phyloP scores from a whole-genome alignment of 352 stramenopile genomes.

The Hyaloperonospora brassicae region DNA sequence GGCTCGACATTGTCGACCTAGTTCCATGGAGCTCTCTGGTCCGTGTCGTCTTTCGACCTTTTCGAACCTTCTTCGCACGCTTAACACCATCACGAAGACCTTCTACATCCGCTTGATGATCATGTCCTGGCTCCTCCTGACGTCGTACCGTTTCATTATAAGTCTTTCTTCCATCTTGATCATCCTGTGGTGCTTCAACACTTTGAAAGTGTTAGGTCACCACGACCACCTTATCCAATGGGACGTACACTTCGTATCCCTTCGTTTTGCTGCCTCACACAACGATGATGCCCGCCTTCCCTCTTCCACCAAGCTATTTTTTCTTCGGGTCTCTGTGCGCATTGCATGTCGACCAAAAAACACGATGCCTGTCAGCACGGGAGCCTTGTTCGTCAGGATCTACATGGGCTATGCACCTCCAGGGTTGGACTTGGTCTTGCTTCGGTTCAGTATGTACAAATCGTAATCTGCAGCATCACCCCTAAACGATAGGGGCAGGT shows the following conservation, averaged over 20 bases:
- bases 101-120: no score
- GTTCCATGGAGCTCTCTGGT: no score
- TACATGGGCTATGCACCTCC: slow-evolving; percentile 6
- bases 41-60: no score
- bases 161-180: no score
- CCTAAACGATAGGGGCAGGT: neutral
- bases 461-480: neutral
- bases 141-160: no score
- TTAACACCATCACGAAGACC: no score
- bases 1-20: no score
- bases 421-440: neutral
- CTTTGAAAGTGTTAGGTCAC: slow-evolving; percentile 7
- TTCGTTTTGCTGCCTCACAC: slow-evolving; percentile 12
- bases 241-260: slow-evolving; percentile 14
- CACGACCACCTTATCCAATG: slow-evolving; percentile 3
- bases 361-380: slow-evolving; percentile 3
- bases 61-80: no score
- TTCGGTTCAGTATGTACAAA: neutral
- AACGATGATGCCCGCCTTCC: slow-evolving; percentile 5
- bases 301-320: neutral
- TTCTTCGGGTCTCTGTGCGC: slow-evolving; percentile 9
- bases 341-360: slow-evolving; percentile 12
- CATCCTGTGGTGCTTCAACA: no score
- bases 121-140: no score
- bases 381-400: neutral